phyloP scores from a whole-genome alignment of 2,329 filamentous ascomycete species.

The Neofusicoccum umdonicola region DNA sequence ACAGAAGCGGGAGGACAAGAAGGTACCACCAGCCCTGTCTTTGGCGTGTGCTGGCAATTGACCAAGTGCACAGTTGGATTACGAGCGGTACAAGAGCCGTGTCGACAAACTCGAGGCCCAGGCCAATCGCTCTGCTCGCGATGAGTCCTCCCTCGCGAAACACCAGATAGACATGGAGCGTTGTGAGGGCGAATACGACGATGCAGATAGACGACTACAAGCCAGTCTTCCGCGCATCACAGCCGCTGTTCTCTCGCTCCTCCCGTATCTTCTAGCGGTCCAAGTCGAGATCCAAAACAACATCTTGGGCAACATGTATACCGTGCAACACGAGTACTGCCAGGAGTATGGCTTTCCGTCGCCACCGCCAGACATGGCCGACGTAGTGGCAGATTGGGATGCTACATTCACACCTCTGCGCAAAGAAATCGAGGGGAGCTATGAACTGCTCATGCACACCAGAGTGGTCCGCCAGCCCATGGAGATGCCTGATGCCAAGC shows the following conservation, averaged over 20 bases:
- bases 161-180: constrained; percentile 67
- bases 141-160: constrained; percentile 68
- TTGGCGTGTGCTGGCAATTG: constrained; percentile 20
- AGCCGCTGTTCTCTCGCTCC: constrained; percentile 67
- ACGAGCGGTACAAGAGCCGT: constrained; percentile 71
- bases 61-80: constrained; percentile 59
- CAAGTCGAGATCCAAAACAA: constrained; percentile 77
- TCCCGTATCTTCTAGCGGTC: constrained; percentile 67
- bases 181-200: constrained; percentile 69
- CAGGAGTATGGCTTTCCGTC: constrained; percentile 67
- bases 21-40: constrained; percentile 41
- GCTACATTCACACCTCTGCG: constrained; percentile 62
- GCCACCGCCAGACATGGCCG: constrained; percentile 69
- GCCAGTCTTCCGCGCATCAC: constrained; percentile 70
- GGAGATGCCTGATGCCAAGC: constrained; percentile 46
- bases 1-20: constrained; percentile 80
- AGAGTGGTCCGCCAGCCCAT: constrained; percentile 63
- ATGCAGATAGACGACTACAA: constrained; percentile 71
- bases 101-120: constrained; percentile 70
- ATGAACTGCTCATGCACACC: constrained; percentile 63
- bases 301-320: constrained; percentile 75
- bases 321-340: constrained; percentile 70
- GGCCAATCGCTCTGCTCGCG: constrained; percentile 66
- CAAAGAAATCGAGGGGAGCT: constrained; percentile 61
- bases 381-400: constrained; percentile 67